Conservation (phyloP, 108 stramenopile genomes). For the Bacterosira constricta region DNA sequence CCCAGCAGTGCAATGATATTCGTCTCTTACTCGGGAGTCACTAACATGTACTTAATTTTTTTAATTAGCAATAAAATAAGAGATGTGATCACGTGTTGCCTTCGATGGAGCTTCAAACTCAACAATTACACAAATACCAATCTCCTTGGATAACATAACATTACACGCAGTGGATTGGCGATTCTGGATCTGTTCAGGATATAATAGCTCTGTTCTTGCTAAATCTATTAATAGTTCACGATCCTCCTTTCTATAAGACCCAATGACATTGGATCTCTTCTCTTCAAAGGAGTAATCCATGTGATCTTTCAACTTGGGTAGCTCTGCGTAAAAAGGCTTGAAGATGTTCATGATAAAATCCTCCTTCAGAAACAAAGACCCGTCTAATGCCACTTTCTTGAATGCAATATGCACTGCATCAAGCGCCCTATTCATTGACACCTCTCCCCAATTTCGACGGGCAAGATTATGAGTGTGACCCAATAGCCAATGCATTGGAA, state of each 20-base stretch:
- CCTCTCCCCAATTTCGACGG: constrained; percentile 4
- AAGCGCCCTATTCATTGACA: constrained; percentile 3
- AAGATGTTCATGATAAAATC: constrained; percentile 7
- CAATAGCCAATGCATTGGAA: background rate
- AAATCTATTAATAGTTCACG: constrained; percentile 7
- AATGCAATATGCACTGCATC: constrained; percentile 1
- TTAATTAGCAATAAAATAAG: too few relatives aligned
- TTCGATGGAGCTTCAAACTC: too few relatives aligned
- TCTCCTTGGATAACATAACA: too few relatives aligned
- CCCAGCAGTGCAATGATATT: too few relatives aligned
- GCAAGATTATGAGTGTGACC: constrained; percentile 11
- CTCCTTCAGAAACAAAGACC: background rate
- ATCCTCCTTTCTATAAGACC: background rate
- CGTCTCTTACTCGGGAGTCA: too few relatives aligned
- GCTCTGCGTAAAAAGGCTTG: background rate
- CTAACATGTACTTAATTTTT: too few relatives aligned
- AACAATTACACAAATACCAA: too few relatives aligned
- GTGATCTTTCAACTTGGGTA: constrained; percentile 9
- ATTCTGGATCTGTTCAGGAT: constrained; percentile 1
- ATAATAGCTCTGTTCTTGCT: constrained; percentile 10
- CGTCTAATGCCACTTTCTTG: background rate
- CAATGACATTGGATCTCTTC: constrained; percentile 7
- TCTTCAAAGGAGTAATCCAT: constrained; percentile 15
- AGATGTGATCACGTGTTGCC: too few relatives aligned
- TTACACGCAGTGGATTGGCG: too few relatives aligned